Base-by-base conservation (phyloP, 352 stramenopile genomes). In the Phytophthora hybrid region DNA sequence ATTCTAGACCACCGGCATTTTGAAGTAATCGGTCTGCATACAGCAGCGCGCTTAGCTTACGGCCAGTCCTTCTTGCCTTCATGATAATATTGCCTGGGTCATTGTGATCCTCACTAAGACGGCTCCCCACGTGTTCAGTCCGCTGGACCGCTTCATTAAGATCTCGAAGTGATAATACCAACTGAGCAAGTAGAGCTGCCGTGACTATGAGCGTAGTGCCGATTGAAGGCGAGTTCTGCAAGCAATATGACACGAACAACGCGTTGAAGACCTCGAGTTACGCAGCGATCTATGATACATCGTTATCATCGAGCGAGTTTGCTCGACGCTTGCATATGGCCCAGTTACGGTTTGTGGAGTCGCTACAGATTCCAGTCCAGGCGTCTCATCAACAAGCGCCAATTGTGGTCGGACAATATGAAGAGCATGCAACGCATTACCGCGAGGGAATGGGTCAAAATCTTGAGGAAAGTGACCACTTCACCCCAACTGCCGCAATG, bases 401-500 rank as follows among this genome's bases (percentile, higher is more conserved):
- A 18, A 4, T 55, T 14, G 57, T 73, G 44, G 46, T 87, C 23
- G 76, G 72, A 2, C 80, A 83, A 37, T 88, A 88, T 57, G 60
- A 76, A 1, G 66, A 81, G 31, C 85, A 85, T 62, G 62, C 54
- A 14, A 23, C 34, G 1, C 80, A 88, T 51, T 85, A 80, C 32
- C 31, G 51, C 41, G 26, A 18, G 0, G 78, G 81, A 14, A 73
- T 65, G 55, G 46, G 26, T 9, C 21, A 55, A 53, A 18, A 8
- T 10, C 47, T 69, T 19, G 63, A 62, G 5, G 19, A 41, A 3
- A 66, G 65, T 10, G 29, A 63, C 3, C 31, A 76, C 26, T 79
- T 77, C 55, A 77, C 73, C 1, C 70, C 80, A 1, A 88, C 80
- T 54, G 80, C 80, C 9, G 80, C 80, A 16, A 74, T 41, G n/a